phyloP scores from a whole-genome alignment of 106 monocot genomes.

The Dioscorea alata region DNA sequence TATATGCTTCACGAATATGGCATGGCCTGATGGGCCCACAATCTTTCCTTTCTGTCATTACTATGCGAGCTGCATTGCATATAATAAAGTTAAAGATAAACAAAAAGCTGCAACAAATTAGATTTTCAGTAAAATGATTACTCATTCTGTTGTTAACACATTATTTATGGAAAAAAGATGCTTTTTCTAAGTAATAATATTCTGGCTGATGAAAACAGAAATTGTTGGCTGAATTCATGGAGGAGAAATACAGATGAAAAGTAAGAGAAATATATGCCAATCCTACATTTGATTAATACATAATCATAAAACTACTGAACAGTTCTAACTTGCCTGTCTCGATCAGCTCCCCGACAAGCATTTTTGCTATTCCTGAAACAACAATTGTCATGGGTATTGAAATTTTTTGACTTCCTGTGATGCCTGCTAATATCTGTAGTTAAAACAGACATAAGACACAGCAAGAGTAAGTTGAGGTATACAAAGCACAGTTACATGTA shows the following conservation, averaged over 20 bases:
- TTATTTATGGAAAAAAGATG: too few relatives aligned
- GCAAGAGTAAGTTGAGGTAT: too few relatives aligned
- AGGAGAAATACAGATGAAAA: too few relatives aligned
- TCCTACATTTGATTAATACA: too few relatives aligned
- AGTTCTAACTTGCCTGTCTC: slow-evolving; percentile 61
- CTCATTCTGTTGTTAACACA: too few relatives aligned
- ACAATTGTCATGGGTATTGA: slow-evolving; percentile 87
- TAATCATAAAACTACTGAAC: not conserved
- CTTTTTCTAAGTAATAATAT: too few relatives aligned
- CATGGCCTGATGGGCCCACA: slow-evolving; percentile 83
- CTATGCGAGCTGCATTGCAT: slow-evolving; percentile 50
- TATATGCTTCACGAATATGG: slow-evolving; percentile 77
- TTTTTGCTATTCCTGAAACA: slow-evolving; percentile 94
- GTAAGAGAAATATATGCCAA: too few relatives aligned
- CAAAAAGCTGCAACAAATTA: too few relatives aligned
- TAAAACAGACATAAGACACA: not conserved
- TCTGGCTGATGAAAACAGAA: too few relatives aligned
- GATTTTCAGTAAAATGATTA: too few relatives aligned
- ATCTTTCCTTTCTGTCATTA: slow-evolving; percentile 81
- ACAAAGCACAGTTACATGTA: too few relatives aligned
- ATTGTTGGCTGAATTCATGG: too few relatives aligned
- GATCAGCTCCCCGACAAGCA: slow-evolving; percentile 99
- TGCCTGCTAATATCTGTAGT: slow-evolving; percentile 61
- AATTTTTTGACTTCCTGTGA: slow-evolving; percentile 94
- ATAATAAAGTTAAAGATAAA: not conserved